Evolutionary conservation across 2,329 filamentous ascomycete genomes (phyloP).

Genomic region (Orbilia brochopaga): DNA sequence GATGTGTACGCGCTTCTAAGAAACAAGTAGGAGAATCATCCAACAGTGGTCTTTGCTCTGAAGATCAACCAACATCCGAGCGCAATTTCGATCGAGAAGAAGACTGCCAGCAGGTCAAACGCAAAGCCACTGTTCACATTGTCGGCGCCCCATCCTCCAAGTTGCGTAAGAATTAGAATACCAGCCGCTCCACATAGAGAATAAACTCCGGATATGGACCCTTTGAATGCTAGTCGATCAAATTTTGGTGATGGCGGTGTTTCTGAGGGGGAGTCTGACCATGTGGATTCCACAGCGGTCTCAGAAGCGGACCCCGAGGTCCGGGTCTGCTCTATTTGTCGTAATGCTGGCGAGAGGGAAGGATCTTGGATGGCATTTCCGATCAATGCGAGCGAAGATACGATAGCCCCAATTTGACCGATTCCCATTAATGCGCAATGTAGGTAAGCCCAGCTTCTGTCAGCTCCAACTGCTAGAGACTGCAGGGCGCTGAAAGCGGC

Average conservation of each 20-base stretch:
- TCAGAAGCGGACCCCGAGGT: conserved; percentile 25
- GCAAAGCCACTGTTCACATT: conserved; percentile 46
- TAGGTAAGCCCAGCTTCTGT: conserved; percentile 74
- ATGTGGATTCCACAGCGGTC: conserved; percentile 29
- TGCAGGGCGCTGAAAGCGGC: conserved; percentile 73
- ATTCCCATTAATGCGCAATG: conserved; percentile 77
- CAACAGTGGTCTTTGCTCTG: conserved; percentile 26
- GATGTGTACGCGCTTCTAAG: not conserved
- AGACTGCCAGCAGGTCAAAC: conserved; percentile 48
- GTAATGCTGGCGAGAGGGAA: conserved; percentile 13
- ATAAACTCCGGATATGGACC: conserved; percentile 92
- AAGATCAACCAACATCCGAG: conserved; percentile 49
- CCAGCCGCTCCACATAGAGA: conserved; percentile 87
- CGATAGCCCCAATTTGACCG: conserved; percentile 94
- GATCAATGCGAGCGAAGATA: conserved; percentile 89
- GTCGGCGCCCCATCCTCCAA: conserved; percentile 70
- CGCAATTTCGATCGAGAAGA: conserved; percentile 46
- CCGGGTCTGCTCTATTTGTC: conserved; percentile 51
- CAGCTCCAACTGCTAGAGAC: conserved; percentile 66
- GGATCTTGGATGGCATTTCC: conserved; percentile 72
- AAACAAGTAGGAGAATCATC: conserved; percentile 19
- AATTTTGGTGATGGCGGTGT: conserved; percentile 52
- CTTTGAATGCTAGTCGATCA: conserved; percentile 72
- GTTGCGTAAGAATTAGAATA: conserved; percentile 87
- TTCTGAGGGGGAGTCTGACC: conserved; percentile 47